These are phyloP conservation scores for Martiniozyma abietophila DNA, from an alignment of 805 yeast genomes.

Conservation along the genomic window DNA sequence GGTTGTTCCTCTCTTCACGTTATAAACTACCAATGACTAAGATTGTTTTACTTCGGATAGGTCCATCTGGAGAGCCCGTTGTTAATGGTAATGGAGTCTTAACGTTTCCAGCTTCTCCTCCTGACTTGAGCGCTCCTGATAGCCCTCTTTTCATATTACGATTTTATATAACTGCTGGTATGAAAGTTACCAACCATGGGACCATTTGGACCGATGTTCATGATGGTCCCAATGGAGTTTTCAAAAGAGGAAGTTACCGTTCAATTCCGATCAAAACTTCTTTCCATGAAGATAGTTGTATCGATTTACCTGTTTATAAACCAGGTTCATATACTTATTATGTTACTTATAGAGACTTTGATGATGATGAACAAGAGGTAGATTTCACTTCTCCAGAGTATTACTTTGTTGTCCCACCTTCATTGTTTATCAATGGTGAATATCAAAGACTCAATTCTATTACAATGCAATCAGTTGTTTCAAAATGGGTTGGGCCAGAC, in stretches of 20 bases:
- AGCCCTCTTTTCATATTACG: conserved; percentile 40
- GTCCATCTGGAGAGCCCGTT: conserved; percentile 39
- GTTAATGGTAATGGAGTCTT: conserved; percentile 37
- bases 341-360: conserved; percentile 41
- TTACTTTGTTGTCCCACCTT: conserved; percentile 77
- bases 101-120: conserved; percentile 39
- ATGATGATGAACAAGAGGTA: conserved; percentile 18
- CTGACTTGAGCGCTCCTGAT: conserved; percentile 24
- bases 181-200: conserved; percentile 64
- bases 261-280: conserved; percentile 42
- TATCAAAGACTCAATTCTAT: conserved; percentile 68
- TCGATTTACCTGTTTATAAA: conserved; percentile 50
- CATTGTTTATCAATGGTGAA: conserved; percentile 44
- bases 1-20: too few relatives aligned
- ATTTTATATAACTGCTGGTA: conserved; percentile 65
- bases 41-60: conserved; percentile 38
- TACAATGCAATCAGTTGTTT: conserved; percentile 74
- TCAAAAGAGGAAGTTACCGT: conserved; percentile 48
- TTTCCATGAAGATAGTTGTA: conserved; percentile 52
- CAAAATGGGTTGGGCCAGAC: conserved; percentile 81
- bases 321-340: conserved; percentile 82
- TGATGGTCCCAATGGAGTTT: conserved; percentile 29
- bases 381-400: conserved; percentile 46
- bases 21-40: conserved; percentile 21
- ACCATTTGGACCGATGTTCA: conserved; percentile 70